These are phyloP conservation scores for Pseudogymnoascus sp. DNA, from an alignment of 2,329 filamentous ascomycete species.

Conservation along the genomic window DNA sequence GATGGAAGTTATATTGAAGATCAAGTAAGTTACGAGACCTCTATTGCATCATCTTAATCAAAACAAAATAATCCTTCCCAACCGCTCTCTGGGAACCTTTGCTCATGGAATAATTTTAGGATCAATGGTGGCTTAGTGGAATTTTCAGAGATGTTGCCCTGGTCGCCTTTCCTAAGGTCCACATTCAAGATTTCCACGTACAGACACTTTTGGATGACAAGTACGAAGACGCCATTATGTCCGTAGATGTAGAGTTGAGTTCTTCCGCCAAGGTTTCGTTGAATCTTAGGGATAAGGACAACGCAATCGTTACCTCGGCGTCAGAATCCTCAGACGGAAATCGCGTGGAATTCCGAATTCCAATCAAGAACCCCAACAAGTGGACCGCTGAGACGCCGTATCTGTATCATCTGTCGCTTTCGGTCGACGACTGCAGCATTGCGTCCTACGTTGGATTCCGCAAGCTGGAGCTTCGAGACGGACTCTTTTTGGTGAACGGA, in stretches of 20 bases:
- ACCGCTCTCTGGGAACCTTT: not conserved
- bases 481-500: constrained; percentile 44
- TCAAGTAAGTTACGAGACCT: constrained; percentile 24
- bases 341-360: constrained; percentile 17
- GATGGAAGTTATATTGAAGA: constrained; percentile 51
- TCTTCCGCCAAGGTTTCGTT: constrained; percentile 30
- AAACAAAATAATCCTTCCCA: not conserved
- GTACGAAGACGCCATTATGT: constrained; percentile 42
- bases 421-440: constrained; percentile 24
- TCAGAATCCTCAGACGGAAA: constrained; percentile 9
- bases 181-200: constrained; percentile 44
- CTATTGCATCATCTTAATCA: not conserved
- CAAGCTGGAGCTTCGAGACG: constrained; percentile 41
- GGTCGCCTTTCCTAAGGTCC: constrained; percentile 37
- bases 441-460: constrained; percentile 45
- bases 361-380: constrained; percentile 45
- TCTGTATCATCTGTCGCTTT: constrained; percentile 44
- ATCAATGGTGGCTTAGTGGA: constrained; percentile 43
- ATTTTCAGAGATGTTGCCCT: constrained; percentile 48
- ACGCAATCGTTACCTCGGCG: constrained; percentile 24
- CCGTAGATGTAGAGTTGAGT: constrained; percentile 38
- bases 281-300: constrained; percentile 35
- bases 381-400: constrained; percentile 62
- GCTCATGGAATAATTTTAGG: constrained; percentile 22
- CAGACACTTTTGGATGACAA: constrained; percentile 42